These are phyloP conservation scores for Didymella pomorum DNA, from an alignment of 2,329 filamentous ascomycete genomes.

Conservation along the genomic window DNA sequence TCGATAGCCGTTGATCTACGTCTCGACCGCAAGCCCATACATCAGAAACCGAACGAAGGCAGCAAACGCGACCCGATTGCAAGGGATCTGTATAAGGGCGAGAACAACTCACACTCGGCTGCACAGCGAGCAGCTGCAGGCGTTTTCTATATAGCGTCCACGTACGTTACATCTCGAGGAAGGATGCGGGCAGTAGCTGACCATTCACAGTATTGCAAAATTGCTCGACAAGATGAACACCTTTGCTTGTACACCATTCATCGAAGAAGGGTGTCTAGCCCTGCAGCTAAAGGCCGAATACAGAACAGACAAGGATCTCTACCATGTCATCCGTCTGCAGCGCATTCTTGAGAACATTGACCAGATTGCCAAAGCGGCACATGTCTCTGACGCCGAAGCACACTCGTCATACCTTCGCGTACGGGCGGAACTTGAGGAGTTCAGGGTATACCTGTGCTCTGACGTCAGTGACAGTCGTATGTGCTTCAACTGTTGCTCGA, in stretches of 20 bases:
- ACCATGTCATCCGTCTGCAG: slow-evolving; percentile 51
- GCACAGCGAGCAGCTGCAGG: slow-evolving; percentile 56
- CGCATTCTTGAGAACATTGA: slow-evolving; percentile 52
- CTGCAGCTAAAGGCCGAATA: slow-evolving; percentile 44
- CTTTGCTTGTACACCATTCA: slow-evolving; percentile 45
- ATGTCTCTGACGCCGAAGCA: slow-evolving; percentile 32
- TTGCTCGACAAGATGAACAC: slow-evolving; percentile 51
- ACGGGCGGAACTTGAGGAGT: slow-evolving; percentile 45
- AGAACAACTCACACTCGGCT: slow-evolving; percentile 46
- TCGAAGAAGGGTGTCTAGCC: slow-evolving; percentile 51
- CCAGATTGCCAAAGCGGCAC: slow-evolving; percentile 26
- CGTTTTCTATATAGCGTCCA: slow-evolving; percentile 55
- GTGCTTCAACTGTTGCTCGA: slow-evolving; percentile 13
- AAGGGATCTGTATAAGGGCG: slow-evolving; percentile 11
- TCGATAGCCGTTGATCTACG: slow-evolving; percentile 45
- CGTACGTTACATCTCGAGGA: slow-evolving; percentile 38
- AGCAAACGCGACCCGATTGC: slow-evolving; percentile 38
- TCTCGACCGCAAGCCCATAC: slow-evolving; percentile 38
- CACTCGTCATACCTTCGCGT: slow-evolving; percentile 44
- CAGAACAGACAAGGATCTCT: slow-evolving; percentile 48
- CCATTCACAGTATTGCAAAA: slow-evolving; percentile 42
- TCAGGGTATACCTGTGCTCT: slow-evolving; percentile 40
- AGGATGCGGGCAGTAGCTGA: slow-evolving; percentile 17
- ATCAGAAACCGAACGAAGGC: slow-evolving; percentile 26
- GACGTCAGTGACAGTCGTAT: slow-evolving; percentile 42